phyloP scores from a whole-genome alignment of 2,329 filamentous ascomycete genomes.

The Aureobasidium sp. region DNA sequence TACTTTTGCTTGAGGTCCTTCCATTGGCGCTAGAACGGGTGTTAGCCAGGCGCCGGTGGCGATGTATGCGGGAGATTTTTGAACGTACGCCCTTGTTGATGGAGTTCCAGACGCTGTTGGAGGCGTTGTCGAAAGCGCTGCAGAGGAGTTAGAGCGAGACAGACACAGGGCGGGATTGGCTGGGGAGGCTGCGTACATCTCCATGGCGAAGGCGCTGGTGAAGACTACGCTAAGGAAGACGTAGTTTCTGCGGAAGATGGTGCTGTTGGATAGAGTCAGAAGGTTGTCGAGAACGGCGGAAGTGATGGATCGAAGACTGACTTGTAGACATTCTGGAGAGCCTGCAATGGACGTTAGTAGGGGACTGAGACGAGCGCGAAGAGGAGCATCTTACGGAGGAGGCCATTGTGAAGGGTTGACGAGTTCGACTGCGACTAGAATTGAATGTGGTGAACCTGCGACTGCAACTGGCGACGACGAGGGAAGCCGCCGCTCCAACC shows the following conservation, averaged over 20 bases:
- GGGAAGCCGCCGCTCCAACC: background rate
- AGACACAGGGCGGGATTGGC: background rate
- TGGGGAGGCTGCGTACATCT: slow-evolving; percentile 62
- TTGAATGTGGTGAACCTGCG: background rate
- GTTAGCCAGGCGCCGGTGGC: slow-evolving; percentile 22
- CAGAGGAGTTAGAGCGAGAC: slow-evolving; percentile 12
- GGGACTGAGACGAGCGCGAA: background rate
- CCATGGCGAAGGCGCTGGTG: slow-evolving; percentile 77
- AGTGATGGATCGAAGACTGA: slow-evolving; percentile 27
- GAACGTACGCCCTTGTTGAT: slow-evolving; percentile 83
- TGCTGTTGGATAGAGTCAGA: slow-evolving; percentile 47
- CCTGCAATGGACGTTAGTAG: slow-evolving; percentile 18
- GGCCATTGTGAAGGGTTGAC: slow-evolving; percentile 38
- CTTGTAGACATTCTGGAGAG: slow-evolving; percentile 49
- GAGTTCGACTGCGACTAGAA: slow-evolving; percentile 57
- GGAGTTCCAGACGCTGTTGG: slow-evolving; percentile 84
- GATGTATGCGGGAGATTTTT: too few species aligned
- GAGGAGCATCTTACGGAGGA: slow-evolving; percentile 24
- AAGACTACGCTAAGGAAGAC: slow-evolving; percentile 86
- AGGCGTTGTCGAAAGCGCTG: slow-evolving; percentile 74
- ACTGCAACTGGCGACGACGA: slow-evolving; percentile 5
- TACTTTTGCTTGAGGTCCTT: slow-evolving; percentile 96
- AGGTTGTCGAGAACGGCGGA: background rate
- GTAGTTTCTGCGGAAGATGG: slow-evolving; percentile 78
- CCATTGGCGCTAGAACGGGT: slow-evolving; percentile 82